A percentile compares a stretch with the other conserved stretches of the same genome.
Evolutionary conservation across 2,329 filamentous ascomycete species (phyloP).

Genomic region (Phaeosphaeriaceae sp.): DNA sequence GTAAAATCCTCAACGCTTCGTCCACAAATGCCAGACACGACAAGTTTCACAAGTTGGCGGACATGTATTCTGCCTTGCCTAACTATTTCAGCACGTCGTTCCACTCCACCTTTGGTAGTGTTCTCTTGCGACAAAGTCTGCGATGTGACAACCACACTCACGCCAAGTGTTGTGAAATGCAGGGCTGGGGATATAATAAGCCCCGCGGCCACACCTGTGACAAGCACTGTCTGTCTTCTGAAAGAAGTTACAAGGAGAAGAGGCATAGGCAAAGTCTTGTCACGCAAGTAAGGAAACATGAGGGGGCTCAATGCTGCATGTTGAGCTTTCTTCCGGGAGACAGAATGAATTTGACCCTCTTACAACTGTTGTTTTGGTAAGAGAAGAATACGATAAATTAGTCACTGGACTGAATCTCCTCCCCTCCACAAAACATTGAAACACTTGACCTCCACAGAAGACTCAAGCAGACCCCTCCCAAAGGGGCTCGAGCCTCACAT

Average conservation of each 20-base stretch:
- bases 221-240: not conserved
- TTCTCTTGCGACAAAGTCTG: slow-evolving; percentile 1
- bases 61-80: slow-evolving; percentile 4
- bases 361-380: not conserved
- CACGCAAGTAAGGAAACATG: slow-evolving; percentile 1
- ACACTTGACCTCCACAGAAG: not conserved
- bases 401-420: not conserved
- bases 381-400: not conserved
- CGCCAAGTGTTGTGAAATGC: slow-evolving; percentile 4
- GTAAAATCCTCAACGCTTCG: not conserved
- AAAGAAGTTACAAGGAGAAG: not conserved
- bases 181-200: not conserved
- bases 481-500: no score
- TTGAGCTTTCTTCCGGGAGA: not conserved
- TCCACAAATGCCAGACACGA: slow-evolving; percentile 3
- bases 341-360: not conserved
- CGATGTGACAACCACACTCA: not conserved
- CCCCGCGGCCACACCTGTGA: slow-evolving; percentile 3
- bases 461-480: no score
- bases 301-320: slow-evolving; percentile 1
- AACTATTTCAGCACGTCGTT: slow-evolving; percentile 1
- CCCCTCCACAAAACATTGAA: not conserved
- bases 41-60: not conserved
- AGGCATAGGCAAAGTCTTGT: slow-evolving; percentile 4
- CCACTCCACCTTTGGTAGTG: not conserved